phyloP scores from a whole-genome alignment of 2,329 filamentous ascomycete species.

The Claviceps sorghi region DNA sequence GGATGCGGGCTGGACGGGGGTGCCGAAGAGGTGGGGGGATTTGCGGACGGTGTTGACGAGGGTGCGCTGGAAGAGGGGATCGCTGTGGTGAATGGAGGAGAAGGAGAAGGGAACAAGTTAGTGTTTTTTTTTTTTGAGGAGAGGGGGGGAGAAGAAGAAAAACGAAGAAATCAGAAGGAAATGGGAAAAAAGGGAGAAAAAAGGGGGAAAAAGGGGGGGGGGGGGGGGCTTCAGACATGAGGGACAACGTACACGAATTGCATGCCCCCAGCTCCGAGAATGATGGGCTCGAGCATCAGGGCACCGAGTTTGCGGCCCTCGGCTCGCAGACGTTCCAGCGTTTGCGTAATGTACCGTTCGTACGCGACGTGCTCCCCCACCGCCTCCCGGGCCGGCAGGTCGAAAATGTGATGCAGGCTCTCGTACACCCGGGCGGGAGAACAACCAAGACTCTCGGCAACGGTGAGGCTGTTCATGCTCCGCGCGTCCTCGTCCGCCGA shows the following conservation, averaged over 20 bases:
- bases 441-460: constrained; percentile 30
- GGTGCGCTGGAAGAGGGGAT: constrained; percentile 65
- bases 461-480: neutral
- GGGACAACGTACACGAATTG: constrained; percentile 47
- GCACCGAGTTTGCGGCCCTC: constrained; percentile 58
- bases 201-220: too few relatives aligned
- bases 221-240: too few relatives aligned
- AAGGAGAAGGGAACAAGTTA: too few relatives aligned
- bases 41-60: constrained; percentile 53
- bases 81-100: constrained; percentile 33
- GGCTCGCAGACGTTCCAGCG: constrained; percentile 34
- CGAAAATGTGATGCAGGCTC: constrained; percentile 43
- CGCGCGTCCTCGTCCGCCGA: constrained; percentile 19
- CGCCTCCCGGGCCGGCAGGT: constrained; percentile 33
- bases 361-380: constrained; percentile 38
- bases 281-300: constrained; percentile 64
- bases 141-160: too few relatives aligned
- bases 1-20: constrained; percentile 6
- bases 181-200: too few relatives aligned
- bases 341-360: constrained; percentile 40
- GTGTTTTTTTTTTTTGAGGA: too few relatives aligned
- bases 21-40: constrained; percentile 39
- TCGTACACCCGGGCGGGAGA: constrained; percentile 25
- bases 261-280: constrained; percentile 77
- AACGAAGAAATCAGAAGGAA: too few relatives aligned